These are phyloP conservation scores for Nakataea oryzae DNA, from an alignment of 2,329 filamentous ascomycete genomes.

Conservation along the genomic window DNA sequence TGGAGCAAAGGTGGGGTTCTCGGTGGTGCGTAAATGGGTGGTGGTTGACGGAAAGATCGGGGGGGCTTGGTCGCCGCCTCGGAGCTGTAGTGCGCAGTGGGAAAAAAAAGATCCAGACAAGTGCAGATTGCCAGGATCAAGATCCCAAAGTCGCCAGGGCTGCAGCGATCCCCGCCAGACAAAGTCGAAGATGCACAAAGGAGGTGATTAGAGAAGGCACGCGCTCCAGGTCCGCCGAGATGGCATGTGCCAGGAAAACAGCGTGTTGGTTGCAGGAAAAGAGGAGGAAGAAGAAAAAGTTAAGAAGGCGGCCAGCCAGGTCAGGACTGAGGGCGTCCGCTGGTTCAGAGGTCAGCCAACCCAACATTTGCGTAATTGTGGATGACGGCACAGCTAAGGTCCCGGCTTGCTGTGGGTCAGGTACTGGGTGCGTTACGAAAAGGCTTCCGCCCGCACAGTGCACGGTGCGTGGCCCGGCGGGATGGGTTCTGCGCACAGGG, in stretches of 20 bases:
- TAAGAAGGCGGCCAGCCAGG: neutral
- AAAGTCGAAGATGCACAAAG: neutral
- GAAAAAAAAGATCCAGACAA: constrained; percentile 3
- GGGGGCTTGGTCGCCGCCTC: constrained; percentile 1
- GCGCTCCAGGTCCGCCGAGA: neutral
- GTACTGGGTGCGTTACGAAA: neutral
- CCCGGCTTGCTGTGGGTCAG: constrained; percentile 3
- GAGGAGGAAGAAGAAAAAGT: neutral
- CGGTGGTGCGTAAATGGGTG: neutral
- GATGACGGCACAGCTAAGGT: constrained; percentile 3
- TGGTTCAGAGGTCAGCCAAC: neutral
- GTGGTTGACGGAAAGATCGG: neutral
- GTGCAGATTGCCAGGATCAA: constrained; percentile 2
- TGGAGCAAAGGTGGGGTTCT: neutral
- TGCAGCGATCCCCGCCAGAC: neutral
- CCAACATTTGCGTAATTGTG: constrained; percentile 5
- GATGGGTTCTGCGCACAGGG: no score
- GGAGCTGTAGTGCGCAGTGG: neutral
- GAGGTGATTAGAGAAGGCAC: neutral
- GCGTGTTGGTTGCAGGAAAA: neutral
- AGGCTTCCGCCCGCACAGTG: neutral
- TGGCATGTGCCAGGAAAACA: neutral
- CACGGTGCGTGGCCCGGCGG: neutral
- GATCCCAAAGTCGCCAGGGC: neutral
- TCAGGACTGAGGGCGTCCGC: neutral